Conservation (phyloP, 1,284 basidiomycete species). For the Mycena sp. region DNA sequence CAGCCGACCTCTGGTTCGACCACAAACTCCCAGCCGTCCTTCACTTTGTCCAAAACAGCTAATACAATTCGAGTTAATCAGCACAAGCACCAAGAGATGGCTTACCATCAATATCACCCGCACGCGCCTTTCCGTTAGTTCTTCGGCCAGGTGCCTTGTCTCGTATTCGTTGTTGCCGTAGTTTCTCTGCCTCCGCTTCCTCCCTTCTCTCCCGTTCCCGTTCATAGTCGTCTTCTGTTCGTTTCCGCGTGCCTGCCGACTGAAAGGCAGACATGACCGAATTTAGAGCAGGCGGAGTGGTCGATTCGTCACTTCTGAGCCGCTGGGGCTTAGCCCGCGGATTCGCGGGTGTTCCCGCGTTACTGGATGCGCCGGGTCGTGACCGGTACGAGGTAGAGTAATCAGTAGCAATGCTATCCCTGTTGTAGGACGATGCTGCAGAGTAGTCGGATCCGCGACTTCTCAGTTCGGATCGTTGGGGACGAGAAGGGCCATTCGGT, state of each 20-base stretch:
- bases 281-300: constrained; percentile 62
- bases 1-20: constrained; percentile 82
- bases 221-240: constrained; percentile 60
- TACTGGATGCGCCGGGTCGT: constrained; percentile 42
- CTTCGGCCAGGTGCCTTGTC: constrained; percentile 72
- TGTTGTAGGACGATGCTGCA: constrained; percentile 37
- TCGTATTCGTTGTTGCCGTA: constrained; percentile 70
- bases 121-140: constrained; percentile 62
- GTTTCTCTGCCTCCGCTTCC: constrained; percentile 69
- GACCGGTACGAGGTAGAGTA: constrained; percentile 39
- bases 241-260: constrained; percentile 67
- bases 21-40: constrained; percentile 91
- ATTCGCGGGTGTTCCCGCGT: constrained; percentile 39
- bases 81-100: constrained; percentile 32
- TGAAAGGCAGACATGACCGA: constrained; percentile 75
- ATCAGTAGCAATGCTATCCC: constrained; percentile 35
- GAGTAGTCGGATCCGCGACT: constrained; percentile 58
- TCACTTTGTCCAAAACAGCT: constrained; percentile 89
- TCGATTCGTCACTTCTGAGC: constrained; percentile 50
- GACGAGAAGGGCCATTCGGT: constrained; percentile 62
- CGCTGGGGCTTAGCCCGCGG: constrained; percentile 48
- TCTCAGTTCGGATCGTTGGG: constrained; percentile 67
- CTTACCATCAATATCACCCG: constrained; percentile 84
- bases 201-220: constrained; percentile 64
- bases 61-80: constrained; percentile 22